phyloP scores from a whole-genome alignment of 306 rosid genomes.

The Rubus idaeus region DNA sequence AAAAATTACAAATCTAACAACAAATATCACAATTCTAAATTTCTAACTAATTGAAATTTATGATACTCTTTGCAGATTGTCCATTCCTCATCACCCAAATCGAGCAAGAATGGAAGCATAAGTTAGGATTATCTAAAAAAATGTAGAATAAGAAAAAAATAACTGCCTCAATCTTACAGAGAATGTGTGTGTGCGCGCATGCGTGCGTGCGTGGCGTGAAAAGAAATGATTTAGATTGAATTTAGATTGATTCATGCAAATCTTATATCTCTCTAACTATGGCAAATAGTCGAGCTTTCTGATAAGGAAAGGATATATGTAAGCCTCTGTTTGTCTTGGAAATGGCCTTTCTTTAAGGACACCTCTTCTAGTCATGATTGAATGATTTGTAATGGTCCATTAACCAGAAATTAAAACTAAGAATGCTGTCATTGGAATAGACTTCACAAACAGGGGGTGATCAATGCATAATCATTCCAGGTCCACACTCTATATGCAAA shows the following conservation, averaged over 20 bases:
- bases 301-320: background rate
- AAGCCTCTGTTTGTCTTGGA: background rate
- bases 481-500: background rate
- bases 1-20: background rate
- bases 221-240: background rate
- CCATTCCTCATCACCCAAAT: background rate
- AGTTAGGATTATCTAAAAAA: background rate
- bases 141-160: background rate
- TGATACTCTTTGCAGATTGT: background rate
- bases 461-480: background rate
- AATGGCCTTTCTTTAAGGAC: background rate
- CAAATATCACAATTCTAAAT: background rate
- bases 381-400: background rate
- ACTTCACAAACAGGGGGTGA: background rate
- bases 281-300: background rate
- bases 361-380: background rate
- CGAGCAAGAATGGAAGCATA: background rate
- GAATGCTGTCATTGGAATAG: background rate
- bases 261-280: background rate
- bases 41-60: background rate
- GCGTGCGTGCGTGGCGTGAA: background rate
- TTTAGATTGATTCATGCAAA: background rate
- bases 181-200: too few species aligned
- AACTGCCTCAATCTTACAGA: background rate
- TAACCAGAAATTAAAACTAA: background rate